Evolutionary conservation across 2,329 filamentous ascomycete genomes (phyloP), one percentile per base, ranked within the genome.

Genomic region (Corynespora cassiicola): DNA sequence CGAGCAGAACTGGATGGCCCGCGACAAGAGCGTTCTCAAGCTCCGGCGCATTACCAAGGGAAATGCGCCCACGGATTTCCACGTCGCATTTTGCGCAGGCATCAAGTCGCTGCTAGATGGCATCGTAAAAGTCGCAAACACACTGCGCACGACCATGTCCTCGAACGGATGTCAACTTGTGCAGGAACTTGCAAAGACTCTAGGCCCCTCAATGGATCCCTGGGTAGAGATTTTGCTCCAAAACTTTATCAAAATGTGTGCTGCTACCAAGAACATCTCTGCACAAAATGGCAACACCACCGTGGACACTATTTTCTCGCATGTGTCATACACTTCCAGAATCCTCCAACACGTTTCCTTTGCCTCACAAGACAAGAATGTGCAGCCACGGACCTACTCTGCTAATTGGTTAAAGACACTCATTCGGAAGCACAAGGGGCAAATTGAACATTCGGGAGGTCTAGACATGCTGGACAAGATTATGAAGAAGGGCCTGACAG

Each of bases 221-320:
- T 88, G 95, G 84, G 86, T 94, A 6, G 92, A 97, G 69, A 82
- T 96, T 33, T 77, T 96, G 15, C 82, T 97, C 71, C 90, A 96
- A 61, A 86, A 83, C 18, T 82, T 96, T 55, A 84, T 97, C 72
- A 96, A 96, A 70, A 81, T 96, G 48, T 91, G 87, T 51, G 89
- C 85, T 7, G 85, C 85, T 16, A 95, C 92, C 31, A 99, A 99
- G 70, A 95, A 95, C 68, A 96, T 99, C 53, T 85, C 82, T 40
- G 90, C 90, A 1, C 86, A 95, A 58, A 85, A 87, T 49, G 92
- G 88, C 35, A 91, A 95, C 60, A 67, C 75, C 11, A 89, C 88
- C 0, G 85, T 96, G n/a, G 86, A 94, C 51, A 82, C 78, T 14
- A 85, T 99, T 35, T 80, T 97, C 48, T 81, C 83, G 47, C 85